A percentile compares a stretch with the other conserved stretches of the same genome.
Conservation (phyloP, 1,284 basidiomycete species). For the Ustilago cynodontis region DNA sequence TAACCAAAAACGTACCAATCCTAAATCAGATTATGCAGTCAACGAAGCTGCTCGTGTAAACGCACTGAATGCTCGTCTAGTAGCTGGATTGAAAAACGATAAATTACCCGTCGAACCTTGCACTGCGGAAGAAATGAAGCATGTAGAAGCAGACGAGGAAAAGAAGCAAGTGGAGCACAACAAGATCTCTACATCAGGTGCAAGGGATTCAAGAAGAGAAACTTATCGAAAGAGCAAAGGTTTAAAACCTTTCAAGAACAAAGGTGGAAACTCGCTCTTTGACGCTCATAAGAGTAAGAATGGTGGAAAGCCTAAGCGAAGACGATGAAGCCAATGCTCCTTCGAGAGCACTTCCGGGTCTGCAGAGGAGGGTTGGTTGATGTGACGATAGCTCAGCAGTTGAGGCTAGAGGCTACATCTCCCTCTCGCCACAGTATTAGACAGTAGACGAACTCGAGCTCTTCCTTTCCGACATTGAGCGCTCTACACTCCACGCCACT, state of each 20-base stretch:
- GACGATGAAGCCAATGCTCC: too few species aligned
- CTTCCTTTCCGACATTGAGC: too few species aligned
- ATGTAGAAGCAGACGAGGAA: slow-evolving; percentile 66
- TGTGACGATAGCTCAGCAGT: too few species aligned
- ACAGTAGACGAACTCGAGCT: too few species aligned
- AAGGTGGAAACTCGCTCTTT: slow-evolving; percentile 43
- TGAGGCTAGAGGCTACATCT: background rate
- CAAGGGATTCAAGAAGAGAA: slow-evolving; percentile 61
- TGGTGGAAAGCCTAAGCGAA: slow-evolving; percentile 56
- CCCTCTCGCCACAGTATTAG: too few species aligned
- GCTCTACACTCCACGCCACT: too few species aligned
- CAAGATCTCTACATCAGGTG: slow-evolving; percentile 61
- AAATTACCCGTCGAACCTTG: slow-evolving; percentile 70
- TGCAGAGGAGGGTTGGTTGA: too few species aligned
- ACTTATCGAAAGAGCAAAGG: slow-evolving; percentile 57
- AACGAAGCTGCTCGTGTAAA: slow-evolving; percentile 85
- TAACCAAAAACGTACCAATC: slow-evolving; percentile 83
- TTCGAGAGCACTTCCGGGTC: too few species aligned
- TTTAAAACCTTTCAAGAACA: slow-evolving; percentile 53
- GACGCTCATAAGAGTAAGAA: slow-evolving; percentile 54
- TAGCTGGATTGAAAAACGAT: slow-evolving; percentile 35
- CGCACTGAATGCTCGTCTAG: slow-evolving; percentile 80
- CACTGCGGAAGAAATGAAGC: slow-evolving; percentile 70
- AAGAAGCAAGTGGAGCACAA: background rate
- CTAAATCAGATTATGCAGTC: slow-evolving; percentile 80